phyloP scores from a whole-genome alignment of 495 filamentous ascomycete genomes.

The Alectoria sarmentosa region DNA sequence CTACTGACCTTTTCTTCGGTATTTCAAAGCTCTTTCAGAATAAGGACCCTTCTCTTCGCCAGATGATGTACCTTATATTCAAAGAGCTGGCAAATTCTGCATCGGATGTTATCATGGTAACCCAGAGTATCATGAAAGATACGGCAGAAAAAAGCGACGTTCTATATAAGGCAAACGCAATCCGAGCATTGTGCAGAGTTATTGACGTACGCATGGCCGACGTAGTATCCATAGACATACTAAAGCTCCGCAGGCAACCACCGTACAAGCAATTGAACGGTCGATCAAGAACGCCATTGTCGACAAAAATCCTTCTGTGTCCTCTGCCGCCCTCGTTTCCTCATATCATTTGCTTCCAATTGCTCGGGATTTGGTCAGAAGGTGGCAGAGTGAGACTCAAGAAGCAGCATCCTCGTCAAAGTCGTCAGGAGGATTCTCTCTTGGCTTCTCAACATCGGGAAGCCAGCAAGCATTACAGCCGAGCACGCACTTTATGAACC shows the following conservation, averaged over 20 bases:
- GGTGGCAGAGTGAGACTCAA: slow-evolving; percentile 98
- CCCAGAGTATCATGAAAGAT: slow-evolving; percentile 99
- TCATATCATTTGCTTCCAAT: slow-evolving; percentile 97
- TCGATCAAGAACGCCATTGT: slow-evolving; percentile 99
- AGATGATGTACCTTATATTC: slow-evolving; percentile 98
- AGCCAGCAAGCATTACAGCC: slow-evolving; percentile 58
- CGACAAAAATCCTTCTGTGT: slow-evolving; percentile 97
- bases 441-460: slow-evolving; percentile 74
- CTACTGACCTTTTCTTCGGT: slow-evolving; percentile 96
- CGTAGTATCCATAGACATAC: not conserved
- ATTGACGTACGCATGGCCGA: slow-evolving; percentile 72
- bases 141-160: slow-evolving; percentile 92
- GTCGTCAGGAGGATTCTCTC: slow-evolving; percentile 77
- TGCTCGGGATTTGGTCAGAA: slow-evolving; percentile 86
- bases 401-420: slow-evolving; percentile 89
- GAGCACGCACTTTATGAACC: slow-evolving; percentile 83
- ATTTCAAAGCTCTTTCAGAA: slow-evolving; percentile 99
- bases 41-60: slow-evolving; percentile 93
- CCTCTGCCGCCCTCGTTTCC: slow-evolving; percentile 92
- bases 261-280: slow-evolving; percentile 95
- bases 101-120: slow-evolving; percentile 99
- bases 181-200: slow-evolving; percentile 90
- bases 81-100: slow-evolving; percentile 96
- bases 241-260: slow-evolving; percentile 61
- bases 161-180: slow-evolving; percentile 94